Evolutionary conservation across 441 rosid species (phyloP), one percentile per base, ranked within the genome.

Genomic region (Adansonia grandidieri): DNA sequence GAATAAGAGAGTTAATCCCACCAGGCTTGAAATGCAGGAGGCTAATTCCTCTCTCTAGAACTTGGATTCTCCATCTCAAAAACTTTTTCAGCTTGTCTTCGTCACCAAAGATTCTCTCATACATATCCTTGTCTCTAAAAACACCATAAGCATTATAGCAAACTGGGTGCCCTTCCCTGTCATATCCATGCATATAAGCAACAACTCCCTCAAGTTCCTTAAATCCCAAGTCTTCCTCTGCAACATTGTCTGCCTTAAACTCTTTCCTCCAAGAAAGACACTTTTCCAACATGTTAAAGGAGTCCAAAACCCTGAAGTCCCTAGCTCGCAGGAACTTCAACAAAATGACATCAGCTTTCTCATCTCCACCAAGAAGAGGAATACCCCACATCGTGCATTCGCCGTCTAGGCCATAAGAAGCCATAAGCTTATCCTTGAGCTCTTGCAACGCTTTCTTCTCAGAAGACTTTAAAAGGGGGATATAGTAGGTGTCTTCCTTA

Each of bases 131-230:
- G 70, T 93, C 97, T 78, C 82, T 87, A 54, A 96, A 96, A 57
- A 94, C 85, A 24, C 96, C 98, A 64, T 96, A 96, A 4, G 95
- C 96, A 77, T 96, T 96, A 86, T 94, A 96, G 78, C 99, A 96
- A 7, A 94, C 97, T 2, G 99, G 99, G 54, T 93, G 99, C 0
- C 97, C 97, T 71, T 87, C 91, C 71, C 85, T 87, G 70, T 94
- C 99, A 79, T 82, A 90, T 0, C 97, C 98, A 64, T 89, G 87
- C 99, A 96, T 96, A 75, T 90, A 93, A 60, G 97, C 97, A 15
- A 92, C 99, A 15, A 82, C 82, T 2, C 93, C 97, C 81, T 94
- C 97, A 19, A 94, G 91, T 66, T 96, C 98, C 67, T 96, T 90
- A 74, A 96, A 94, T 56, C 91, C 95, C 69, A 93, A 80, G 11